Base-by-base conservation (phyloP, 2,329 filamentous ascomycete species). In the Eurotiales sp. region DNA sequence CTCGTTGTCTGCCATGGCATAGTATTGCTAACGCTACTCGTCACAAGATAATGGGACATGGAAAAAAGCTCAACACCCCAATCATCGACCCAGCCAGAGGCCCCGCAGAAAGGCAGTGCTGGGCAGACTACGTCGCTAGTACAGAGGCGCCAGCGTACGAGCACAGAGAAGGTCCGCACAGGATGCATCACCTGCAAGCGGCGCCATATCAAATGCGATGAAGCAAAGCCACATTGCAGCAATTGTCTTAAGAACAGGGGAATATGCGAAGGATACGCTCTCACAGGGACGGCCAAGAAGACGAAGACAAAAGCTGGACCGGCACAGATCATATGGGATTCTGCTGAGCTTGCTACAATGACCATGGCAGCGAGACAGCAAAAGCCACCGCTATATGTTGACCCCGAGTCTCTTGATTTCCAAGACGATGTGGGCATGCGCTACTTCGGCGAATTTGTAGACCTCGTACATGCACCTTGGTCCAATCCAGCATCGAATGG, bases 171-270 rank as follows among this genome's bases (percentile, higher is more conserved):
- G 46, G 46, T 49, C 15, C 17, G 46, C 11, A 41, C 47, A 17
- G 47, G 47, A 19, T 50, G 47, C 40, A 36, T 43, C 39, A 42
- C 39, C 40, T 50, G 47, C 22, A 42, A 50, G 21, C 37, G 30
- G 6, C 37, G 47, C 22, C 47, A 43, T n/a, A n/a, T 50, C 30
- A 50, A 50, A 42, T 50, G 47, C 25, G 47, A 50, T 40, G 40
- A 50, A 30, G 14, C 30, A 36, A 50, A 50, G 40, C 47, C 47
- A 5, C 29, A 36, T 0, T 50, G 47, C 22, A 43, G 27, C 1
- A 42, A 43, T 17, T 50, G 47, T 42, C 29, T 47, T 15, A 47
- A 21, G 45, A 39, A 15, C n/a, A 39, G 21, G 12, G 15, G 32
- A 11, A 6, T 27, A 25, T 47, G 45, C 21, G 45, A 47, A 47